Conservation (phyloP, 768 basidiomycete genomes). For the Cystoderma amianthinum region DNA sequence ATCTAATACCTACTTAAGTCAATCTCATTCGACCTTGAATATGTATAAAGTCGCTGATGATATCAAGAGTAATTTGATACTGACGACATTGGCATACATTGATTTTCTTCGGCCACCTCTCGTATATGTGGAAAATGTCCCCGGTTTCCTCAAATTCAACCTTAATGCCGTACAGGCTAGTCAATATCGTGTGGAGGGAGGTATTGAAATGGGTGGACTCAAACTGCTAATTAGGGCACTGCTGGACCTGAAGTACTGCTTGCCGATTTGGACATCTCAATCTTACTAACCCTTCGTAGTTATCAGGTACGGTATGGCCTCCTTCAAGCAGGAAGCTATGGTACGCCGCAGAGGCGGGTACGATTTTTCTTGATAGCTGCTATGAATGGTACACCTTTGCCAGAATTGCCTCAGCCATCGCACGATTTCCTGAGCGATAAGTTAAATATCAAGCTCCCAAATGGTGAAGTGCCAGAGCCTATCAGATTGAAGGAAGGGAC, state of each 20-base stretch:
- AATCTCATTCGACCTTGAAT: slow-evolving; percentile 68
- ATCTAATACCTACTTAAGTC: slow-evolving; percentile 31
- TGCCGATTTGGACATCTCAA: slow-evolving; percentile 6
- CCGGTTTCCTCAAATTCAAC: slow-evolving; percentile 37
- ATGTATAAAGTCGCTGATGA: slow-evolving; percentile 66
- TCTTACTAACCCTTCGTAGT: slow-evolving; percentile 16
- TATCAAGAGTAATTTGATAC: slow-evolving; percentile 58
- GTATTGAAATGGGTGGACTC: slow-evolving; percentile 66
- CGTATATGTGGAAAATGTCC: slow-evolving; percentile 48
- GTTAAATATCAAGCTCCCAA: slow-evolving; percentile 47
- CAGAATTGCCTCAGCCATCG: slow-evolving; percentile 48
- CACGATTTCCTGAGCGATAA: slow-evolving; percentile 41
- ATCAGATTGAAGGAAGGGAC: slow-evolving; percentile 41
- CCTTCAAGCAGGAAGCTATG: slow-evolving; percentile 50
- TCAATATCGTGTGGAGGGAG: slow-evolving; percentile 46
- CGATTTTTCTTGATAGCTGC: slow-evolving; percentile 52
- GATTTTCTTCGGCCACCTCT: slow-evolving; percentile 36
- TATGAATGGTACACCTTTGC: slow-evolving; percentile 30
- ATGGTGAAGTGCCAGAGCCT: slow-evolving; percentile 29
- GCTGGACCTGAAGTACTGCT: slow-evolving; percentile 63
- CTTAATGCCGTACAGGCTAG: slow-evolving; percentile 33
- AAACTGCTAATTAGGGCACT: slow-evolving; percentile 60
- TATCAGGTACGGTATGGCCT: slow-evolving; percentile 47
- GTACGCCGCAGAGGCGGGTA: slow-evolving; percentile 45
- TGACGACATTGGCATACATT: slow-evolving; percentile 49